These are phyloP conservation scores for Ophiostoma perfectum DNA, from an alignment of 2,329 filamentous ascomycete species.

Conservation along the genomic window DNA sequence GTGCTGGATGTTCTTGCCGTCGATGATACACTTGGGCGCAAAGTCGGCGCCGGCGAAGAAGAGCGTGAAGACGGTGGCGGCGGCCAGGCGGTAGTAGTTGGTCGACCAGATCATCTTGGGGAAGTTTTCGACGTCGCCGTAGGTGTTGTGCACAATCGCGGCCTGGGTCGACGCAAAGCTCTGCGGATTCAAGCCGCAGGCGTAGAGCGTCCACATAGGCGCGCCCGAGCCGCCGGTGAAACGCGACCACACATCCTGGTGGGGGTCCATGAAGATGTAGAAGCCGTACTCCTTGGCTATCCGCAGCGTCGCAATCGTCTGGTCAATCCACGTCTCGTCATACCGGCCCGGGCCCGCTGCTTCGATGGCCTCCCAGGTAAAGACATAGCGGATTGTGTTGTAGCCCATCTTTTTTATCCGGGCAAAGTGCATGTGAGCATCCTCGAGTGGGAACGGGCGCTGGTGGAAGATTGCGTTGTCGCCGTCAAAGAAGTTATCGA, in stretches of 20 bases:
- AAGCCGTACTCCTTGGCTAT: slow-evolving; percentile 87
- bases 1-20: slow-evolving; percentile 90
- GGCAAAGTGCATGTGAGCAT: slow-evolving; percentile 81
- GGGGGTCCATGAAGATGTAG: slow-evolving; percentile 97
- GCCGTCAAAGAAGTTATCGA: slow-evolving; percentile 81
- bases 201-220: slow-evolving; percentile 96
- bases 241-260: slow-evolving; percentile 98
- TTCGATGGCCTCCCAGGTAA: slow-evolving; percentile 99
- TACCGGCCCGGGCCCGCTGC: slow-evolving; percentile 84
- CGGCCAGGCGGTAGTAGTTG: slow-evolving; percentile 84
- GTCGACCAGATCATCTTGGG: slow-evolving; percentile 99
- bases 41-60: slow-evolving; percentile 91
- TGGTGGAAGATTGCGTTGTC: slow-evolving; percentile 86
- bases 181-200: slow-evolving; percentile 81
- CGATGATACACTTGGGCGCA: slow-evolving; percentile 90
- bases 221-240: slow-evolving; percentile 92
- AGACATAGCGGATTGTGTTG: slow-evolving; percentile 93
- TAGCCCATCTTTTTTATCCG: slow-evolving; percentile 84
- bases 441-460: slow-evolving; percentile 74
- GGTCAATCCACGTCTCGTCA: slow-evolving; percentile 87
- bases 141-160: slow-evolving; percentile 91
- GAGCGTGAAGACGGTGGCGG: slow-evolving; percentile 85
- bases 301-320: slow-evolving; percentile 79
- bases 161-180: slow-evolving; percentile 83
- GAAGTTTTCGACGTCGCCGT: slow-evolving; percentile 74